Evolutionary conservation across 345 rosid genomes (phyloP), one percentile per base, ranked within the genome.

Genomic region (Sonneratia alba): DNA sequence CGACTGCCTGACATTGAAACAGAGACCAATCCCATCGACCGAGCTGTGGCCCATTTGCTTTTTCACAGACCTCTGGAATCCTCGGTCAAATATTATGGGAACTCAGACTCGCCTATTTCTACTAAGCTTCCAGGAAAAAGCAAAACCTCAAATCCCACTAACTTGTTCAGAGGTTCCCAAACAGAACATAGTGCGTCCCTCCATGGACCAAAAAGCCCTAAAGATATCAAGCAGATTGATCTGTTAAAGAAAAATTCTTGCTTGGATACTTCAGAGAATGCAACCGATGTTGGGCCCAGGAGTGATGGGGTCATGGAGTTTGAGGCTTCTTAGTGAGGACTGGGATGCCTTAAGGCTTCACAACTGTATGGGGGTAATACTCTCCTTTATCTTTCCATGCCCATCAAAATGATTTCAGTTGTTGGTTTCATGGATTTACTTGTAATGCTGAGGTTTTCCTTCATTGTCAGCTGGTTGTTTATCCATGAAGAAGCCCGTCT

Each of bases 41-140:
- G 98, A 67, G 80, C 84, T 42, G 89, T 95, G 69, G 99, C 98
- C 68, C 91, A 83, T 82, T 84, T 95, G 82, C 96, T 95, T 79
- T 92, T 95, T 73, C 92, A 87, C 73, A 82, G 90, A 78, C 91
- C 91, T 42, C 51, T 79, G 69, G 91, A 90, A 40, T 69, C 75
- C 61, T 73, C 80, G 1, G 77, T 76, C 75, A 91, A 84, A 70
- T 82, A 77, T 73, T 75, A 81, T 34, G 88, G 79, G 72, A 86
- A 85, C 22, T 83, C 92, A 48, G 86, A 84, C 75, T 87, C 93
- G 70, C 88, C 86, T 36, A 83, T 71, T 78, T 82, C 89, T 48
- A 22, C 80, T 8, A 86, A 81, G 81, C 76, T 81, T 57, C 71
- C 78, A 45, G 69, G 51, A 68, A 87, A 87, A 69, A 77, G 21